Evolutionary conservation across 1,139 yeast genomes (phyloP), one percentile per base, ranked within the genome.

Genomic region (Suhomyces bolitotheri): DNA sequence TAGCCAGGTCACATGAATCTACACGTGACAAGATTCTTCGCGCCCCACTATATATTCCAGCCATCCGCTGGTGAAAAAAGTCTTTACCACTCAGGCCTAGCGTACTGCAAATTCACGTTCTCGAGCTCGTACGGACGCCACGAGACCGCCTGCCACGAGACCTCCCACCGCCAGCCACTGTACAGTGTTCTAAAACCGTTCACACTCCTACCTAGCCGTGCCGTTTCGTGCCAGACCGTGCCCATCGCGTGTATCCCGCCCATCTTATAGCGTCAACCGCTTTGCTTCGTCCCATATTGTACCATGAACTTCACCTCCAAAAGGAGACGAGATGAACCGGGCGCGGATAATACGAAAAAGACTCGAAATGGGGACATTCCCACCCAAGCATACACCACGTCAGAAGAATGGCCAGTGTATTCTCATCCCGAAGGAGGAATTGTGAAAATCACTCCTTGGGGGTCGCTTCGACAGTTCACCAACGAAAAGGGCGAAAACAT

Each of bases 351-450:
- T 19, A 38, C 53, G 19, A 62, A 62, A 43, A 62, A 62, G 45
- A 46, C 45, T 29, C 52, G 56, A 36, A 51, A 42, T 31, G 40
- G 47, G 16, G 51, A 50, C 9, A 47, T 44, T n/a, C 39, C 41
- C 27, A 40, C 39, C 27, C 45, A 46, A 11, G 47, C 43, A 33
- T 40, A 46, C 41, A 46, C 59, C 15, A 53, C 61, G 13, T 58
- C 66, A 10, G 61, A 68, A 27, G 81, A 78, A 39, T 80, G 81
- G 76, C 82, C 85, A 3, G 66, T 73, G 32, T 80, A 76, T 48
- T 63, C 70, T 36, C 84, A 78, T 41, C 86, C 86, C 2, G 78
- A 78, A 14, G 86, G 86, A 5, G 85, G 85, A 0, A 63, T 68
- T 16, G 71, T 80, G 32, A 80, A 79, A 51, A 76, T 79, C 37